These are phyloP conservation scores for Fusarium tricinctum DNA, from an alignment of 2,329 filamentous ascomycete genomes.

Conservation along the genomic window DNA sequence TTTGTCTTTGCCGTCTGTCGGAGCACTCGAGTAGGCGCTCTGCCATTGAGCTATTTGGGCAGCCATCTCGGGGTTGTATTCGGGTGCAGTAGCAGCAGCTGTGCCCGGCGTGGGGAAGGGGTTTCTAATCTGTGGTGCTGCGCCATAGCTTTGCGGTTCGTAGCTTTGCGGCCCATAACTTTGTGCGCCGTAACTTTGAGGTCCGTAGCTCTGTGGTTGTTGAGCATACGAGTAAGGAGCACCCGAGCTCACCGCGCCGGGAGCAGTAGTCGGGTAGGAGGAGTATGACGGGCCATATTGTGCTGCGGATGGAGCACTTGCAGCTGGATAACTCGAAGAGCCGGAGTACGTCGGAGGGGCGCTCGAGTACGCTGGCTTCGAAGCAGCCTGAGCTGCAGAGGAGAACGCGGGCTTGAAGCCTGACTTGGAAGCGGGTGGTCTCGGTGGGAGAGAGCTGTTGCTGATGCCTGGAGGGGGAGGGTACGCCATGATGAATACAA, in stretches of 20 bases:
- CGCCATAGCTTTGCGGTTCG: conserved; percentile 57
- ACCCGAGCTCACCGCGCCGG: conserved; percentile 49
- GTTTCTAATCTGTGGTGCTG: conserved; percentile 79
- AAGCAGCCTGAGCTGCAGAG: conserved; percentile 52
- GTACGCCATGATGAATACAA: conserved; percentile 84
- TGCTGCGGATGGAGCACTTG: conserved; percentile 52
- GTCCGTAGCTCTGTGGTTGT: conserved; percentile 37
- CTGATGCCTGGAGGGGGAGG: conserved; percentile 82
- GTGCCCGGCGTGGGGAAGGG: conserved; percentile 78
- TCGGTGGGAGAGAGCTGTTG: conserved; percentile 74
- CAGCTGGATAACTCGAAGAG: conserved; percentile 54
- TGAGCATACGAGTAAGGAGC: conserved; percentile 49
- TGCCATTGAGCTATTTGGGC: conserved; percentile 96
- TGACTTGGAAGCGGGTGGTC: conserved; percentile 74
- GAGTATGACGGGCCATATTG: conserved; percentile 62
- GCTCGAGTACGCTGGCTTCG: conserved; percentile 57
- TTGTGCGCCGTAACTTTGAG: conserved; percentile 56
- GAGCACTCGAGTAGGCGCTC: conserved; percentile 82
- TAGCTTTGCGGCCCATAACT: conserved; percentile 47
- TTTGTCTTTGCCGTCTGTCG: conserved; percentile 56
- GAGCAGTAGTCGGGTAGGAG: conserved; percentile 53
- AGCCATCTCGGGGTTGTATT: conserved; percentile 83
- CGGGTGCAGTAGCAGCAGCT: conserved; percentile 47
- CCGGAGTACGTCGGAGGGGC: conserved; percentile 47
- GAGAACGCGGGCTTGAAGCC: conserved; percentile 67